Percentiles rank a stretch among this genome's conserved stretches.
Evolutionary conservation across 352 stramenopile species (phyloP).

Genomic region (Phytophthora multivora): DNA sequence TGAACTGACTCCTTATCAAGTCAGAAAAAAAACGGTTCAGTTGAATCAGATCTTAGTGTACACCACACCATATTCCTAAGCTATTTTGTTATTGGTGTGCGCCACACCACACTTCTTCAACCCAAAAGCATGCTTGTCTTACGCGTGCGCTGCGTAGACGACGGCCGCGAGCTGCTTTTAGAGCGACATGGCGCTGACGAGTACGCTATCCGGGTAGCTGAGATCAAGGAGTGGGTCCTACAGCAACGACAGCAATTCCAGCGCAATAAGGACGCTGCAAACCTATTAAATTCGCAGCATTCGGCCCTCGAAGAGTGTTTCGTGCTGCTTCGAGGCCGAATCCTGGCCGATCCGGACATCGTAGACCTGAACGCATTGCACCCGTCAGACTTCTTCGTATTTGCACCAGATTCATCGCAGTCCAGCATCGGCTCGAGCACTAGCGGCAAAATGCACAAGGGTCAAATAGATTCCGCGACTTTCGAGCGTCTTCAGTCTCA

Average conservation of each 20-base stretch:
- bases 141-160: constrained; percentile 58
- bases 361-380: constrained; percentile 60
- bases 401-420: constrained; percentile 44
- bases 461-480: constrained; percentile 12
- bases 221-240: constrained; percentile 57
- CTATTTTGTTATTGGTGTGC: too few species aligned
- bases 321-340: constrained; percentile 57
- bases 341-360: constrained; percentile 63
- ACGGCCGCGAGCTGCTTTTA: constrained; percentile 59
- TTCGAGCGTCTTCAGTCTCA: constrained; percentile 31
- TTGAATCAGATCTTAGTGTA: constrained; percentile 10
- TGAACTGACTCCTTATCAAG: constrained; percentile 9
- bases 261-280: constrained; percentile 3
- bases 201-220: constrained; percentile 46
- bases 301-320: constrained; percentile 36
- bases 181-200: constrained; percentile 43
- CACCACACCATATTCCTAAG: constrained; percentile 2
- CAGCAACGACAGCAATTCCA: constrained; percentile 28
- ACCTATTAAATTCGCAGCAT: background rate
- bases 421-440: background rate
- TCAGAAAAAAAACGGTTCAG: constrained; percentile 26
- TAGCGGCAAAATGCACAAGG: constrained; percentile 16
- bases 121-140: constrained; percentile 31
- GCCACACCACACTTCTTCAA: constrained; percentile 4
- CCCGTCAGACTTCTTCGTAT: constrained; percentile 66